Base-by-base conservation (phyloP, 768 basidiomycete genomes). In the Trichaptum fuscoviolaceum region DNA sequence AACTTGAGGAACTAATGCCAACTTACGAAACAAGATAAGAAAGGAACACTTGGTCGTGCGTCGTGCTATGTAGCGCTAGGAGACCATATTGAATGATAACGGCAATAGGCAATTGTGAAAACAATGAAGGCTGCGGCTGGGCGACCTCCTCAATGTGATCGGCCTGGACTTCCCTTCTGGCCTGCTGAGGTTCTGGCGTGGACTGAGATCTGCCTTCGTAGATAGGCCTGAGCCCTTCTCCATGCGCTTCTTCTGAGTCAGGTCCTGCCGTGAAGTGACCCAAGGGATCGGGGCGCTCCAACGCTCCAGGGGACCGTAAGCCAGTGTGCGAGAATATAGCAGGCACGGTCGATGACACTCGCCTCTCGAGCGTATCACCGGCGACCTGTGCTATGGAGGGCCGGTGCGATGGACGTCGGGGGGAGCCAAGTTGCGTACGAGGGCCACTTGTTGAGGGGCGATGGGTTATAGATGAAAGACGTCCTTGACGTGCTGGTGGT, bases 21-120 rank as follows among this genome's bases (percentile, higher is more conserved):
- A 84, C 90, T 78, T 72, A 92, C 91, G 91, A 88, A 63, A 95
- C 92, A 26, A 96, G 87, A 78, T 96, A 96, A 1, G 92, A 92
- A 75, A 96, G 85, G 80, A 97, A 93, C 30, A 95, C 77, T 76
- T 96, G 93, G 78, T 96, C 92, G 71, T 96, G 95, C 1, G 91
- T 93, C 18, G 91, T 93, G 52, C 87, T 87, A 73, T 97, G 95
- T 63, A 98, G 76, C 4, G 95, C 95, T 69, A 98, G 80, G 68
- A 95, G 78, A 23, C 92, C 92, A 75, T 97, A 97, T 77, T 97
- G 96, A 20, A 92, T 72, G 70, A 99, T 97, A 71, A 98, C 87
- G 69, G 90, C 74, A 35, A 93, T 72, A 6, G 96, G 96, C 30
- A 99, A 79, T 72, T 90, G 87, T 24, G 87, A 88, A 69, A 85